These are phyloP conservation scores for Penicillium aurantiogriseum DNA, from an alignment of 2,329 filamentous ascomycete species.

Conservation along the genomic window DNA sequence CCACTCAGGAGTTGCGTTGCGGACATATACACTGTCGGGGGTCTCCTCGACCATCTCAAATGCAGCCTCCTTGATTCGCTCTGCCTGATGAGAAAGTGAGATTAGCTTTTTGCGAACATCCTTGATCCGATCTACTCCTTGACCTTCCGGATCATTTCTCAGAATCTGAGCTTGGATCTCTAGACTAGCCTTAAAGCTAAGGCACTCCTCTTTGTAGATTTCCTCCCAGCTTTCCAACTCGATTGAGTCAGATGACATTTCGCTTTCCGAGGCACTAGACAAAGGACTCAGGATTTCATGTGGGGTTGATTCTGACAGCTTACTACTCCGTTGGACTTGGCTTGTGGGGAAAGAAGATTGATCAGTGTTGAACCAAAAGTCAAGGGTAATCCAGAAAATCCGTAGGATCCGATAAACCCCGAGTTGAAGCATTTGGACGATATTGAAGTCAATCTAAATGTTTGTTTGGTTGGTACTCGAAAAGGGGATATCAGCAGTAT, in stretches of 20 bases:
- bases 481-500: not conserved
- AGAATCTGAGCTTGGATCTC: not conserved
- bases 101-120: not conserved
- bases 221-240: not conserved
- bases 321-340: not conserved
- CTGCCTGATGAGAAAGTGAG: not conserved
- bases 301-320: not conserved
- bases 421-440: not conserved
- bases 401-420: not conserved
- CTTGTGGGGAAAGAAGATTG: not conserved
- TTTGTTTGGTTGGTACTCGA: not conserved
- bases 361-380: not conserved
- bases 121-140: not conserved
- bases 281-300: not conserved
- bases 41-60: not conserved
- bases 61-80: not conserved
- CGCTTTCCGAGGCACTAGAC: not conserved
- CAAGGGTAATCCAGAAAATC: not conserved
- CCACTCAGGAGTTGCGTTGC: not conserved
- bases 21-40: not conserved
- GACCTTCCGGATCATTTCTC: not conserved
- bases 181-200: not conserved
- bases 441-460: not conserved
- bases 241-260: not conserved
- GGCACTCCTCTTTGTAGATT: not conserved